A percentile compares a stretch with the other conserved stretches of the same genome.
Evolutionary conservation across 805 yeast species (phyloP).

Genomic region (Ogataea naganishii): DNA sequence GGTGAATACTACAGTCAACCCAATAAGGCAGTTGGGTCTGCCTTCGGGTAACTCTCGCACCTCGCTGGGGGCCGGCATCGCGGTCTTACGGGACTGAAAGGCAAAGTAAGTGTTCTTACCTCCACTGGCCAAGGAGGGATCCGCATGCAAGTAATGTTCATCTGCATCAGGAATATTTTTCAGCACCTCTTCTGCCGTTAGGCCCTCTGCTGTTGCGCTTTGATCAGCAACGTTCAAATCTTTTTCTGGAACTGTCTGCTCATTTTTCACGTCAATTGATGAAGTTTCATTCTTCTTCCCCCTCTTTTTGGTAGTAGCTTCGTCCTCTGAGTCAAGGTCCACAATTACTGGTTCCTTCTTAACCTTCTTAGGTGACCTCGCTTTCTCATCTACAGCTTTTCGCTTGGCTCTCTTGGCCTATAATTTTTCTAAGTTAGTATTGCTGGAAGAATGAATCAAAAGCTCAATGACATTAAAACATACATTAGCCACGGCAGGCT

Average conservation of each 20-base stretch:
- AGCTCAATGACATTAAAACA: constrained; percentile 2
- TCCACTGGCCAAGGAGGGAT: constrained; percentile 39
- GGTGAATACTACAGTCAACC: constrained; percentile 88
- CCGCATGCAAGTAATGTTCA: constrained; percentile 24
- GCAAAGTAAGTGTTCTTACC: constrained; percentile 47
- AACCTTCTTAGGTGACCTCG: no score
- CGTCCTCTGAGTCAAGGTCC: no score
- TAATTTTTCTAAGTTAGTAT: no score
- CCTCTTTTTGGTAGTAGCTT: no score
- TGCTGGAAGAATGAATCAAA: no score
- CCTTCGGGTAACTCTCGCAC: constrained; percentile 65
- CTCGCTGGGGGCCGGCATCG: constrained; percentile 24
- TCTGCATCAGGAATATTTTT: constrained; percentile 68
- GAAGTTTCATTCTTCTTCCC: no score
- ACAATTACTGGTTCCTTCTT: no score
- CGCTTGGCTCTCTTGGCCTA: no score
- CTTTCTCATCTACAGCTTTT: no score
- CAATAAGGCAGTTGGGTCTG: constrained; percentile 75
- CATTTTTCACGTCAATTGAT: no score
- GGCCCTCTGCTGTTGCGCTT: constrained; percentile 10
- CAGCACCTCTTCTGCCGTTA: constrained; percentile 47
- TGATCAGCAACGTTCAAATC: no score
- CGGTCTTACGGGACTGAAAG: constrained; percentile 38
- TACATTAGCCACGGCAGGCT: constrained; percentile 16
- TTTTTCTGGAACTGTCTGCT: no score